Evolutionary conservation across 345 rosid genomes (phyloP).

Genomic region (Chamaenerion angustifolium): DNA sequence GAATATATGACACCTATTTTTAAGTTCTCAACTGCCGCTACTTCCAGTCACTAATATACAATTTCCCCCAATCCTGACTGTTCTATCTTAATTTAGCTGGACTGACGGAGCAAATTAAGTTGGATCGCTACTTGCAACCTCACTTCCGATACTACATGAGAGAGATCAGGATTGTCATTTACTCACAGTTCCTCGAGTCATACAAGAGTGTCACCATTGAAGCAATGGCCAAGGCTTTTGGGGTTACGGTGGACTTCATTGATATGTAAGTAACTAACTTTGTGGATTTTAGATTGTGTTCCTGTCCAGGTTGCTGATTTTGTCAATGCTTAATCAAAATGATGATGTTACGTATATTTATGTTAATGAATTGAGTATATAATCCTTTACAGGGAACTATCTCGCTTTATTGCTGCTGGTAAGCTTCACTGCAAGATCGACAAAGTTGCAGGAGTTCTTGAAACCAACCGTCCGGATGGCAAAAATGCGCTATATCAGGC

Average conservation of each 20-base stretch:
- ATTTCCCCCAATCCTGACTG: not conserved
- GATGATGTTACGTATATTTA: not conserved
- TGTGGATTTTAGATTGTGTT: not conserved
- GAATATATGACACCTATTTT: not conserved
- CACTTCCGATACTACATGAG: constrained; percentile 98
- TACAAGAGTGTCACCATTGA: constrained; percentile 95
- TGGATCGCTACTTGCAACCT: constrained; percentile 79
- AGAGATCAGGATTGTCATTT: constrained; percentile 85
- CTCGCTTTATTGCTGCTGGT: constrained; percentile 89
- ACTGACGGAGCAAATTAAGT: constrained; percentile 67
- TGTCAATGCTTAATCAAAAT: not conserved
- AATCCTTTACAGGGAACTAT: constrained; percentile 64
- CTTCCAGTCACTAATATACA: not conserved
- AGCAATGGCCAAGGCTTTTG: constrained; percentile 98
- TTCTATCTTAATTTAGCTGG: constrained; percentile 21
- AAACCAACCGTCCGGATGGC: constrained; percentile 94
- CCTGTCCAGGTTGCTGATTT: not conserved
- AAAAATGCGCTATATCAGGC: constrained; percentile 98
- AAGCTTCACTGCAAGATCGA: constrained; percentile 99
- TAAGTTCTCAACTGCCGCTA: too few species aligned
- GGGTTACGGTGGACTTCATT: constrained; percentile 83
- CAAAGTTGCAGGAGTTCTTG: constrained; percentile 96
- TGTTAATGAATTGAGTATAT: not conserved
- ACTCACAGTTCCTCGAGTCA: constrained; percentile 91
- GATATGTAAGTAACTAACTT: constrained; percentile 54